Base-by-base conservation (phyloP, 495 filamentous ascomycete genomes). In the Acidomyces sp. region DNA sequence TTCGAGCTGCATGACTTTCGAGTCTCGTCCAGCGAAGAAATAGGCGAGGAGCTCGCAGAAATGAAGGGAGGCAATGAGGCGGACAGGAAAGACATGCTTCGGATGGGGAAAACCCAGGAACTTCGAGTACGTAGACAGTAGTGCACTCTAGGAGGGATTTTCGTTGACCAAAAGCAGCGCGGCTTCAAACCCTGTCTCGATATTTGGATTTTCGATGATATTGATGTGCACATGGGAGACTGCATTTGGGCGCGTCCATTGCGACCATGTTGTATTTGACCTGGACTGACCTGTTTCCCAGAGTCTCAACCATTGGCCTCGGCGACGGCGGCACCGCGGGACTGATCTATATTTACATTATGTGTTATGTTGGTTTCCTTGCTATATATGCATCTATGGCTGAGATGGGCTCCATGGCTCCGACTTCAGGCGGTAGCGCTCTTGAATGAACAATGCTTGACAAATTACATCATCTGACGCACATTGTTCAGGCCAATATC, bases 151-250 rank as follows among this genome's bases (percentile, higher is more conserved):
- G 9, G 6, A 6, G 6, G 31, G 6, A 6, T 13, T 7, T 6
- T 17, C n/a, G 17, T 6, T 6, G n/a, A 6, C 19, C 12, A 39
- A 6, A 15, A n/a, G 12, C 17, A 53, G 49, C 37, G 49, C 3
- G 37, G 34, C 12, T 53, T 53, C 31, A 35, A 29, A 7, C 10
- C 33, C 3, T n/a, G 5, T 41, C 15, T 24, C 46, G 7, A 45
- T 49, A 16, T 32, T 53, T 18, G 46, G 49, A 23, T 45, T 53
- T 26, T 37, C 32, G 10, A 20, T 36, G 21, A 34, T 42, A 3
- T 11, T 49, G 13, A 41, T 49, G 40, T 30, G 20, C n/a, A 28
- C 46, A 9, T 53, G 49, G 49, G 49, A 53, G 30, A 26, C 10
- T 21, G 32, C 32, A 10, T 26, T 45, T 9, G 22, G 35, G 22